phyloP scores from a whole-genome alignment of 2,329 filamentous ascomycete genomes.

The Phaeosphaeria sp. region DNA sequence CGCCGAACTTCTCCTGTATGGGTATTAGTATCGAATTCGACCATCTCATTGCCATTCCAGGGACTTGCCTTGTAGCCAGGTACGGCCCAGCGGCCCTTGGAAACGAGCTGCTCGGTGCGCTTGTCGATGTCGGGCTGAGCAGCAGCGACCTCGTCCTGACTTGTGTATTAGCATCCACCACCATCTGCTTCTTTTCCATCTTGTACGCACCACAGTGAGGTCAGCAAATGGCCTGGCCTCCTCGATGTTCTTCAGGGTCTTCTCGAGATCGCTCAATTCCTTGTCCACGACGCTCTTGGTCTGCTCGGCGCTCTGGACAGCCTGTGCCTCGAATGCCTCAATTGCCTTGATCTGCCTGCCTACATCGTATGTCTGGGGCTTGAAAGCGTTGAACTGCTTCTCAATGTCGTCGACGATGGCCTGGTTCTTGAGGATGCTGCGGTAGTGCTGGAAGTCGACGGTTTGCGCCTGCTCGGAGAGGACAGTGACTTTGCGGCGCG shows the following conservation, averaged over 20 bases:
- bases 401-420: slow-evolving; percentile 96
- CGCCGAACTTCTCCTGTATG: slow-evolving; percentile 94
- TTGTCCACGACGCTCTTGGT: slow-evolving; percentile 96
- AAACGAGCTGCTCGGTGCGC: slow-evolving; percentile 92
- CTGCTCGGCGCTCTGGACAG: slow-evolving; percentile 93
- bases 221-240: slow-evolving; percentile 94
- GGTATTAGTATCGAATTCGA: slow-evolving; percentile 54
- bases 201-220: slow-evolving; percentile 86
- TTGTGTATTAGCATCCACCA: slow-evolving; percentile 25
- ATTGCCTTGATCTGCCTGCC: slow-evolving; percentile 95
- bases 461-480: slow-evolving; percentile 84
- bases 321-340: slow-evolving; percentile 96
- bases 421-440: slow-evolving; percentile 91
- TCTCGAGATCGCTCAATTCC: slow-evolving; percentile 91
- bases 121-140: slow-evolving; percentile 97
- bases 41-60: neutral
- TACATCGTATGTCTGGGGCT: slow-evolving; percentile 93
- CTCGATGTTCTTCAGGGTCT: slow-evolving; percentile 97
- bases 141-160: slow-evolving; percentile 88
- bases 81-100: slow-evolving; percentile 97
- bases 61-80: slow-evolving; percentile 94
- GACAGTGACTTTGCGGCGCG: slow-evolving; percentile 86
- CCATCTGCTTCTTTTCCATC: neutral
- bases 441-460: slow-evolving; percentile 95
- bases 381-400: slow-evolving; percentile 90